These are phyloP conservation scores for Paraphoma chrysanthemicola DNA, from an alignment of 2,329 filamentous ascomycete species.

Conservation along the genomic window DNA sequence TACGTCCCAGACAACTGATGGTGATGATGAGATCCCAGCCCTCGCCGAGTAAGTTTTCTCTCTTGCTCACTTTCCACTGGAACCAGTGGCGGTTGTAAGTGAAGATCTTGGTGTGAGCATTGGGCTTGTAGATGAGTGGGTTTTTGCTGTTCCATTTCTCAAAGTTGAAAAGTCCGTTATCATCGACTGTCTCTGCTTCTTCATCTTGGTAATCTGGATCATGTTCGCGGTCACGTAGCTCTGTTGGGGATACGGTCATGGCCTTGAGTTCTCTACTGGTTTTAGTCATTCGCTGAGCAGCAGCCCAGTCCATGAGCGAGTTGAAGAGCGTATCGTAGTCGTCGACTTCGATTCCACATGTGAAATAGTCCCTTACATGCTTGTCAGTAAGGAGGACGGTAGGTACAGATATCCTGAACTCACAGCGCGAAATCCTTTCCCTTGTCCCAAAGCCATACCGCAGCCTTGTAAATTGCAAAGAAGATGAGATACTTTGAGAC, in stretches of 20 bases:
- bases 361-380: conserved; percentile 40
- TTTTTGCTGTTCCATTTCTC: conserved; percentile 56
- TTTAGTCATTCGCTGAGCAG: conserved; percentile 48
- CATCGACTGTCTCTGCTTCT: conserved; percentile 46
- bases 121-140: conserved; percentile 58
- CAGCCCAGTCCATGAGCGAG: conserved; percentile 53
- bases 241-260: not conserved
- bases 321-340: conserved; percentile 54
- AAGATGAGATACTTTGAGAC: not conserved
- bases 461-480: not conserved
- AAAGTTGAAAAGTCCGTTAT: conserved; percentile 57
- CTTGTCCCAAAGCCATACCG: too few species aligned
- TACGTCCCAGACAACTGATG: conserved; percentile 57
- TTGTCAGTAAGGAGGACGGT: too few species aligned
- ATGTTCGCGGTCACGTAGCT: not conserved
- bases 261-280: conserved; percentile 50
- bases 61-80: conserved; percentile 49
- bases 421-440: not conserved
- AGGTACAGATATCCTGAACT: not conserved
- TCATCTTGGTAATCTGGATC: conserved; percentile 18
- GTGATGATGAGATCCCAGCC: conserved; percentile 52
- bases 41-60: conserved; percentile 33
- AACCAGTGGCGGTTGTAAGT: conserved; percentile 51
- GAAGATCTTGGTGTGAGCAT: conserved; percentile 55
- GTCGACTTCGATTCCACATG: conserved; percentile 52